phyloP scores from a whole-genome alignment of 1,284 basidiomycete genomes.

The Kalmanozyma brasiliensis region DNA sequence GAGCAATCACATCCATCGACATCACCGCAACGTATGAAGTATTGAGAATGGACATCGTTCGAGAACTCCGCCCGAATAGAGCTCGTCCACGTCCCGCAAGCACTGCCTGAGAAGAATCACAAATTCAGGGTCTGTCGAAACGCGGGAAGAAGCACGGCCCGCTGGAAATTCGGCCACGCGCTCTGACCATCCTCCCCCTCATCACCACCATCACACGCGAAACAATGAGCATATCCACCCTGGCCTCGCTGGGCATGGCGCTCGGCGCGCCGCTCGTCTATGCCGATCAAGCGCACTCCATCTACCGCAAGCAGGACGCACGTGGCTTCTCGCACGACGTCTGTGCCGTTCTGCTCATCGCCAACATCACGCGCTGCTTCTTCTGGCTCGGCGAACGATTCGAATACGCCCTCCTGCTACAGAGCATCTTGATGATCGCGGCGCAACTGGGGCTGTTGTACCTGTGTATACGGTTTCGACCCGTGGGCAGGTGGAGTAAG shows the following conservation, averaged over 20 bases:
- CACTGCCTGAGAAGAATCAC: too few species aligned
- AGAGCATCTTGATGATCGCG: constrained; percentile 68
- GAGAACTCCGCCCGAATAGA: too few species aligned
- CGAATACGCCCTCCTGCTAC: constrained; percentile 74
- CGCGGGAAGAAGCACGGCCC: background rate
- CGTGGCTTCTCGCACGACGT: constrained; percentile 78
- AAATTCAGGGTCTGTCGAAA: too few species aligned
- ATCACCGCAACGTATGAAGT: background rate
- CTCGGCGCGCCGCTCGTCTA: constrained; percentile 61
- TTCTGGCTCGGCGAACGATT: constrained; percentile 81
- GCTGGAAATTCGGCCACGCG: background rate
- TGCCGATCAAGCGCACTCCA: constrained; percentile 58
- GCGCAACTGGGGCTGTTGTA: constrained; percentile 71
- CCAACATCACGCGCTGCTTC: constrained; percentile 71
- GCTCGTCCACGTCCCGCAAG: too few species aligned
- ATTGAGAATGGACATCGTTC: too few species aligned
- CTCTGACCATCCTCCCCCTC: background rate
- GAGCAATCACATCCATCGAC: too few species aligned
- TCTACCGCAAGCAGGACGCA: constrained; percentile 71
- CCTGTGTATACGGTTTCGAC: constrained; percentile 70
- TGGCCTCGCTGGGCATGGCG: constrained; percentile 47
- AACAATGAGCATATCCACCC: constrained; percentile 36
- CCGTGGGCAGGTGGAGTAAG: constrained; percentile 43
- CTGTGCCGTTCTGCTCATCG: constrained; percentile 56
- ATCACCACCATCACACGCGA: background rate